Conservation (phyloP, 2,329 filamentous ascomycete species). For the Sporothrix phasma region DNA sequence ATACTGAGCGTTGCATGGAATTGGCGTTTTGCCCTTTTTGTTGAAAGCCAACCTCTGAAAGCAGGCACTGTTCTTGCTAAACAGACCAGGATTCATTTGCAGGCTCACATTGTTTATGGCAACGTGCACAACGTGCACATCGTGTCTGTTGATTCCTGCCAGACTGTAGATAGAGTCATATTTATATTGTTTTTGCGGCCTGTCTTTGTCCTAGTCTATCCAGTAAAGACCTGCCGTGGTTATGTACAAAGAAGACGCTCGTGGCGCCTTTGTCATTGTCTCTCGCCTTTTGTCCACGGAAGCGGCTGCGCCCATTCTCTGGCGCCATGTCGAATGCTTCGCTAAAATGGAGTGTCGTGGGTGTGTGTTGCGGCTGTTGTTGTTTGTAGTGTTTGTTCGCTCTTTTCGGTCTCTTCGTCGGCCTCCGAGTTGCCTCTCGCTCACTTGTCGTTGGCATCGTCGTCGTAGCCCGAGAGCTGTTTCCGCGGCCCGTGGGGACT, state of each 20-base stretch:
- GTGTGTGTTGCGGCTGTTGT: background rate
- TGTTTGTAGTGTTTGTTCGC: background rate
- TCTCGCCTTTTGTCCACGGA: background rate
- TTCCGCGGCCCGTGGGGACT: slow-evolving; percentile 42
- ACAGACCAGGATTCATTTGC: too few relatives aligned
- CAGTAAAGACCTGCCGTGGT: background rate
- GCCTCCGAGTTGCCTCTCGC: too few relatives aligned
- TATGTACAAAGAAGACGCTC: background rate
- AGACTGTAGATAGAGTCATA: too few relatives aligned
- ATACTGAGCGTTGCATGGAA: background rate
- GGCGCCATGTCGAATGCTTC: background rate
- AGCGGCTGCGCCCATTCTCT: background rate
- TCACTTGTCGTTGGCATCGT: slow-evolving; percentile 29
- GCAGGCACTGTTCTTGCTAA: too few relatives aligned
- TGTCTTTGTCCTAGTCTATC: too few relatives aligned
- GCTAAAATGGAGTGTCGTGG: background rate
- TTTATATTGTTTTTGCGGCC: background rate
- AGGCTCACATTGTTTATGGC: too few relatives aligned
- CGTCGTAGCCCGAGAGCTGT: slow-evolving; percentile 50
- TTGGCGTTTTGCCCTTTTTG: background rate
- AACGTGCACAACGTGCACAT: too few relatives aligned
- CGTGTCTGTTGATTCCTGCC: too few relatives aligned
- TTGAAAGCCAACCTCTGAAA: background rate
- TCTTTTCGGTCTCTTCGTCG: background rate
- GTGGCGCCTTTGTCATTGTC: background rate